Evolutionary conservation across 768 basidiomycete genomes (phyloP).

Genomic region (Lactifluus subvellereus): DNA sequence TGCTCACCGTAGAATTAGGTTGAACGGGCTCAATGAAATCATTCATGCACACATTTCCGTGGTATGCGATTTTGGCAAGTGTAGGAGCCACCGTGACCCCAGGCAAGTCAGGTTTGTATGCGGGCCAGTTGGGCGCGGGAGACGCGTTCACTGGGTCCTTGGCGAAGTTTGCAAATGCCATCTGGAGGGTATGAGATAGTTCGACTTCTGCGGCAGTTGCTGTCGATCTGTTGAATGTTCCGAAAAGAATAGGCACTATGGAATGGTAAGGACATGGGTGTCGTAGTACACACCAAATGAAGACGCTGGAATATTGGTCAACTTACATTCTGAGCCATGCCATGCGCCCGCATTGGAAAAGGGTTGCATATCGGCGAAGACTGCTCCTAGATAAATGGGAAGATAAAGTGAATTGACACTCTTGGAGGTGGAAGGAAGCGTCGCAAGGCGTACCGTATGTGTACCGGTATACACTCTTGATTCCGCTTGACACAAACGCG

Average conservation of each 20-base stretch:
- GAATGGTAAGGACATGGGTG: not conserved
- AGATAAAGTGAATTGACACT: not conserved
- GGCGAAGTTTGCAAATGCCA: slow-evolving; percentile 10
- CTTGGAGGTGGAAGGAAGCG: too few species aligned
- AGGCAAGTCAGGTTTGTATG: not conserved
- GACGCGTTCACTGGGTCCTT: slow-evolving; percentile 1
- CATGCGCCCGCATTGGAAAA: not conserved
- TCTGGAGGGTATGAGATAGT: slow-evolving; percentile 26
- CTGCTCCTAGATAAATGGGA: not conserved
- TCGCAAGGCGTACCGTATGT: not conserved
- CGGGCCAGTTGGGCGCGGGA: slow-evolving; percentile 7
- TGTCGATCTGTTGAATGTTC: slow-evolving; percentile 27
- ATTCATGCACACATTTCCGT: not conserved
- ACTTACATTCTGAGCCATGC: slow-evolving; percentile 2
- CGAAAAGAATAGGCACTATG: slow-evolving; percentile 27
- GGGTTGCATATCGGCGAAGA: not conserved
- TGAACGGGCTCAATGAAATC: not conserved
- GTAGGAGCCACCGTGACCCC: not conserved
- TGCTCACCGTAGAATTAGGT: not conserved
- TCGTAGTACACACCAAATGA: not conserved
- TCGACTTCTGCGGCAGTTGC: slow-evolving; percentile 25
- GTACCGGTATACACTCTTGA: slow-evolving; percentile 14
- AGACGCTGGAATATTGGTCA: too few species aligned
- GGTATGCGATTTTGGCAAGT: slow-evolving; percentile 9
- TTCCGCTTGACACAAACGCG: not conserved